Percentiles rank a stretch among this genome's conserved stretches.
phyloP scores from a whole-genome alignment of 257 asterid genomes.

The Cruciata laevipes region DNA sequence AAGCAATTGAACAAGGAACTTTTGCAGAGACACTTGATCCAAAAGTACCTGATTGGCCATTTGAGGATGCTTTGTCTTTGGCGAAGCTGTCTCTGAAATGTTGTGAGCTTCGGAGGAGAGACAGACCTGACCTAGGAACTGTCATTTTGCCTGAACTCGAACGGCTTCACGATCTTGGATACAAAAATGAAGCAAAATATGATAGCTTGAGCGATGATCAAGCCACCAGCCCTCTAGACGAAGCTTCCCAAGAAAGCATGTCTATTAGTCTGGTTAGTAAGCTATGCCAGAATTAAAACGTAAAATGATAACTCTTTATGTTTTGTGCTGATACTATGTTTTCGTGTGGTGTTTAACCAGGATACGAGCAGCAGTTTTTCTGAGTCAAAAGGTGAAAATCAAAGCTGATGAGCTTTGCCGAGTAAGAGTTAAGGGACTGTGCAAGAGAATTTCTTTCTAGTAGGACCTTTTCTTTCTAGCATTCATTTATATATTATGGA shows the following conservation, averaged over 20 bases:
- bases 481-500: not conserved
- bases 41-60: slow-evolving; percentile 68
- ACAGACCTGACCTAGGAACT: slow-evolving; percentile 73
- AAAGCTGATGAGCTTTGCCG: not conserved
- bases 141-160: slow-evolving; percentile 64
- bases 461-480: not conserved
- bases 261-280: slow-evolving; percentile 25
- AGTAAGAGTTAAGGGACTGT: not conserved
- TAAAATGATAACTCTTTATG: not conserved
- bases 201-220: slow-evolving; percentile 2
- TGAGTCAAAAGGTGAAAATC: slow-evolving; percentile 2
- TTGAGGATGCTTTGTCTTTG: slow-evolving; percentile 56
- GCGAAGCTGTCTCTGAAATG: slow-evolving; percentile 69
- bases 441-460: not conserved
- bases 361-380: slow-evolving; percentile 11
- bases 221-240: slow-evolving; percentile 12
- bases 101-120: slow-evolving; percentile 78
- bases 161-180: slow-evolving; percentile 42
- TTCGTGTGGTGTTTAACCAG: slow-evolving; percentile 13
- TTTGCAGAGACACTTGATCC: slow-evolving; percentile 56
- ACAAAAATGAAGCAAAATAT: slow-evolving; percentile 15
- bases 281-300: not conserved
- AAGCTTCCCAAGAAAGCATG: slow-evolving; percentile 28
- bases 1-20: slow-evolving; percentile 52
- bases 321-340: not conserved